phyloP scores from a whole-genome alignment of 2,329 filamentous ascomycete genomes.

The Exophiala sideris region DNA sequence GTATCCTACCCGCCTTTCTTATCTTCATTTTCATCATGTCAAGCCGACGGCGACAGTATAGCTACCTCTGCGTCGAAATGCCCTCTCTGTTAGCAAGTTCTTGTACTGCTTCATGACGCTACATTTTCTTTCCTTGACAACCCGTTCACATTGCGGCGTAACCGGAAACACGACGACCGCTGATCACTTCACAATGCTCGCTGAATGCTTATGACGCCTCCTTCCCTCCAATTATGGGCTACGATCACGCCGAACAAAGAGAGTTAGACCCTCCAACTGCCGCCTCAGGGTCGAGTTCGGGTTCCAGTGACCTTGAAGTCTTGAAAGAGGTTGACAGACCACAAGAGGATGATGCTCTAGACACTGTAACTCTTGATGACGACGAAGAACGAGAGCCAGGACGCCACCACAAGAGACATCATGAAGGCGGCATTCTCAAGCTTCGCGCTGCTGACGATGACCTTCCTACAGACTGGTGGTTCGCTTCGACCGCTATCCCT shows the following conservation, averaged over 20 bases:
- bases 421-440: slow-evolving; percentile 27
- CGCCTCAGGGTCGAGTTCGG: slow-evolving; percentile 15
- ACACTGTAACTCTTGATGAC: slow-evolving; percentile 7
- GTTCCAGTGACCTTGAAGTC: slow-evolving; percentile 6
- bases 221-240: slow-evolving; percentile 17
- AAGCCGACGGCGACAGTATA: no score
- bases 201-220: slow-evolving; percentile 3
- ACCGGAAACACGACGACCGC: background rate
- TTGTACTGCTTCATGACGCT: background rate
- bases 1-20: no score
- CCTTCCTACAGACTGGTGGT: slow-evolving; percentile 46
- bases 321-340: slow-evolving; percentile 11
- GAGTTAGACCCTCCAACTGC: slow-evolving; percentile 12
- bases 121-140: background rate
- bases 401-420: slow-evolving; percentile 4
- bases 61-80: no score
- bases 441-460: slow-evolving; percentile 42
- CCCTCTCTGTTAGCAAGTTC: no score
- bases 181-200: slow-evolving; percentile 4
- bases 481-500: slow-evolving; percentile 58
- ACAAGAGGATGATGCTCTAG: slow-evolving; percentile 5
- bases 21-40: no score
- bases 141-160: background rate
- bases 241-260: slow-evolving; percentile 20
- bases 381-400: slow-evolving; percentile 9